A percentile compares a stretch with the other conserved stretches of the same genome.
phyloP scores from a whole-genome alignment of 2,329 filamentous ascomycete species.

The Ophiostoma quercus region DNA sequence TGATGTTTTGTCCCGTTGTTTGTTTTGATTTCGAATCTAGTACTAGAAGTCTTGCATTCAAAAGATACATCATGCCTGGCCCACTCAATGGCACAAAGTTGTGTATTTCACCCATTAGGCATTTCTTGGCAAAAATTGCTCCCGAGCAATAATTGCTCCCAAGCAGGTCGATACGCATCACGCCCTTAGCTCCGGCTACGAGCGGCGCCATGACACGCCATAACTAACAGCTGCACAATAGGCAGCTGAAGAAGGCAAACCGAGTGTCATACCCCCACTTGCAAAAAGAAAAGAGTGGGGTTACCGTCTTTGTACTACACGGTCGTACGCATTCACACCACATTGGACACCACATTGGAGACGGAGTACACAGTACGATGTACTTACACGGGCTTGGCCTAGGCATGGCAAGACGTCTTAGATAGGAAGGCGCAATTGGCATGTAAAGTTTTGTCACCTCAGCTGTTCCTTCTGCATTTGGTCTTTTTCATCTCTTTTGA shows the following conservation, averaged over 20 bases:
- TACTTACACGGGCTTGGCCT: conserved; percentile 8
- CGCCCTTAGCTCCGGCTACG: not conserved
- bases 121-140: no score
- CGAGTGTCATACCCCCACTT: conserved; percentile 4
- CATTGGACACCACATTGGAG: not conserved
- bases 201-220: conserved; percentile 3
- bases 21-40: no score
- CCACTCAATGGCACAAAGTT: no score
- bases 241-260: not conserved
- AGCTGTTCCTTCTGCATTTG: not conserved
- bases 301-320: conserved; percentile 5
- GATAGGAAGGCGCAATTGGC: conserved; percentile 13
- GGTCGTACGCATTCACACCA: not conserved
- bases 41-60: not conserved
- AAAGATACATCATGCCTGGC: not conserved
- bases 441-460: conserved; percentile 3
- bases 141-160: no score
- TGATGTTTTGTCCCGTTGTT: no score
- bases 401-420: not conserved
- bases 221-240: not conserved
- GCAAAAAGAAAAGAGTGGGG: conserved; percentile 3
- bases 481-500: not conserved
- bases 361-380: no score
- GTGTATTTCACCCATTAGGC: no score
- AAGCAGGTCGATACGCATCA: no score